Conservation (phyloP, 2,329 filamentous ascomycete genomes). For the Byssoonygena ceratinophila region DNA sequence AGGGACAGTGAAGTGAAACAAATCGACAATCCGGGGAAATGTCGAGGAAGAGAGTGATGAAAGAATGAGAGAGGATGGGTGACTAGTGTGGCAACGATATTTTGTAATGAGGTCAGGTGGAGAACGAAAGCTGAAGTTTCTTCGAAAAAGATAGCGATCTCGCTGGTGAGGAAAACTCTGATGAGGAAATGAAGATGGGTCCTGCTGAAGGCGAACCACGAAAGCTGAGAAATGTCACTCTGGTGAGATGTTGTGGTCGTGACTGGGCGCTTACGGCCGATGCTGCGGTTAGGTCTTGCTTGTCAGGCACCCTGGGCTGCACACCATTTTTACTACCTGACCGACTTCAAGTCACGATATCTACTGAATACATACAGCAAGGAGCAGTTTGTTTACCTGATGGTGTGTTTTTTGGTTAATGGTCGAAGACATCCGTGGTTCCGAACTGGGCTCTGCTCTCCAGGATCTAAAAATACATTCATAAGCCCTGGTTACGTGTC, state of each 20-base stretch:
- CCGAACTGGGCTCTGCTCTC: not conserved
- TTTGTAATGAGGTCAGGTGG: too few relatives aligned
- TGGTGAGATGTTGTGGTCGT: too few relatives aligned
- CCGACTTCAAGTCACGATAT: not conserved
- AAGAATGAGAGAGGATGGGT: not conserved
- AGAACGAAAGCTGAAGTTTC: not conserved
- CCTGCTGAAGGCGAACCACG: not conserved
- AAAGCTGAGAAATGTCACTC: not conserved
- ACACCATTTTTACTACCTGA: too few relatives aligned
- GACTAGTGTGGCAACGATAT: not conserved
- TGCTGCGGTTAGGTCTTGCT: not conserved
- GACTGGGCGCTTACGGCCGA: not conserved
- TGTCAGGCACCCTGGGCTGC: not conserved
- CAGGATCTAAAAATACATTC: not conserved
- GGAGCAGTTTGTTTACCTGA: not conserved
- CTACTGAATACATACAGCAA: not conserved
- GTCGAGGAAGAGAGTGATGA: not conserved
- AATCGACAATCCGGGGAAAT: not conserved
- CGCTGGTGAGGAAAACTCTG: not conserved
- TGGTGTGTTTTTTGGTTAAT: not conserved
- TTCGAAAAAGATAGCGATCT: not conserved
- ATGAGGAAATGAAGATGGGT: too few relatives aligned
- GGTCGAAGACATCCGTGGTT: not conserved
- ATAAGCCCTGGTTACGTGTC: not conserved
- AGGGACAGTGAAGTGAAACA: not conserved